These are phyloP conservation scores for Neofusicoccum ribis DNA, from an alignment of 2,329 filamentous ascomycete species.

Conservation along the genomic window DNA sequence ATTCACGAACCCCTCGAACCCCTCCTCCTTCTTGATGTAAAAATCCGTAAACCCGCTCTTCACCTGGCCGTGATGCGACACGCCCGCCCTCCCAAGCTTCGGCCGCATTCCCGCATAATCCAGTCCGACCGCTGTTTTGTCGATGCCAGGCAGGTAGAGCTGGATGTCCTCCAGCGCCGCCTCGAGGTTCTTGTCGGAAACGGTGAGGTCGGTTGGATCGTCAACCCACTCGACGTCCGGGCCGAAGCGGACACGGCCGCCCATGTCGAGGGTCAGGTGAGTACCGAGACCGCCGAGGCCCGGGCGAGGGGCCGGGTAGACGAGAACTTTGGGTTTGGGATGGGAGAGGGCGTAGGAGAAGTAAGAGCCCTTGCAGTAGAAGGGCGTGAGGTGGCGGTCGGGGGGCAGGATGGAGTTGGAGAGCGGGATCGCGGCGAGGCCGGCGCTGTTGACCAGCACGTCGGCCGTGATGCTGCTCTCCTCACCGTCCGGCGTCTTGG, in stretches of 20 bases:
- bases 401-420: constrained; percentile 77
- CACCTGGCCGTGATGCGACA: constrained; percentile 56
- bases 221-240: constrained; percentile 95
- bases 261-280: constrained; percentile 88
- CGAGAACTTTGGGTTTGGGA: constrained; percentile 69
- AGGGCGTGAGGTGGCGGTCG: constrained; percentile 59
- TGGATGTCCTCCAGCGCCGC: constrained; percentile 73
- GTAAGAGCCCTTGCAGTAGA: constrained; percentile 94
- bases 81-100: constrained; percentile 69
- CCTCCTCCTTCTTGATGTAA: constrained; percentile 73
- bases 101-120: constrained; percentile 93
- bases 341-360: constrained; percentile 73
- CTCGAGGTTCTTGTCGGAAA: constrained; percentile 62
- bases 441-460: constrained; percentile 81
- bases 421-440: constrained; percentile 72
- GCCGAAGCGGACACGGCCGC: constrained; percentile 82
- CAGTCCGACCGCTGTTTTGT: constrained; percentile 64
- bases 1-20: constrained; percentile 82
- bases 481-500: constrained; percentile 49
- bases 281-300: constrained; percentile 86
- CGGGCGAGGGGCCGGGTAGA: constrained; percentile 85
- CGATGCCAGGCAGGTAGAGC: constrained; percentile 74
- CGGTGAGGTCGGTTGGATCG: constrained; percentile 66
- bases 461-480: constrained; percentile 66
- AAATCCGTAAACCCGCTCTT: constrained; percentile 75